phyloP scores from a whole-genome alignment of 768 basidiomycete genomes.

The Multifurca ochricompacta region DNA sequence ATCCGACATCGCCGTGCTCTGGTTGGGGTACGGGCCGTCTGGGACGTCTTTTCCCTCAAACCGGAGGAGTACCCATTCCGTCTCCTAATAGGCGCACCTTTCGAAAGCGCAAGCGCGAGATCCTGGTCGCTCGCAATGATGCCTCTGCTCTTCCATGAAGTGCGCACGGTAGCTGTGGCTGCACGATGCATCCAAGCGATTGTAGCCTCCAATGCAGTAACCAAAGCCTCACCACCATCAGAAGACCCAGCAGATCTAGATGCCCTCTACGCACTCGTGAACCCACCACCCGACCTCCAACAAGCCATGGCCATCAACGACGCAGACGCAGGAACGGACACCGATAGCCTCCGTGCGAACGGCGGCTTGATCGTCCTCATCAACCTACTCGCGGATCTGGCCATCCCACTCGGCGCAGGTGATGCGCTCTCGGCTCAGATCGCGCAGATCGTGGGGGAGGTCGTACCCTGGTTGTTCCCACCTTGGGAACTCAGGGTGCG shows the following conservation, averaged over 20 bases:
- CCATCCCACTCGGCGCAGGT: not conserved
- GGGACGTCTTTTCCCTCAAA: conserved; percentile 1
- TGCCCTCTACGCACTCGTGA: not conserved
- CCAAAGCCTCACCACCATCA: not conserved
- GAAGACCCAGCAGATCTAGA: not conserved
- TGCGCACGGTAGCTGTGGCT: not conserved
- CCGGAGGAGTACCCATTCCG: conserved; percentile 4
- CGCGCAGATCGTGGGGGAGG: not conserved
- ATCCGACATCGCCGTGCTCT: not conserved
- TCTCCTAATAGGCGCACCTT: not conserved
- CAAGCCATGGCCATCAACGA: too few relatives aligned
- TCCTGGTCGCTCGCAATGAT: not conserved
- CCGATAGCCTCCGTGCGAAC: conserved; percentile 1
- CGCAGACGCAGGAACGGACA: not conserved
- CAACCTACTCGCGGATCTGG: conserved; percentile 1
- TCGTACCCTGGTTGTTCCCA: conserved; percentile 1
- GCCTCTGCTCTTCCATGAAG: not conserved
- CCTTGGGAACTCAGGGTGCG: not conserved
- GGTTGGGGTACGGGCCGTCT: not conserved
- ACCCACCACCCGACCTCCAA: not conserved
- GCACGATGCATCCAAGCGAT: conserved; percentile 3
- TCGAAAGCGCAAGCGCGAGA: not conserved
- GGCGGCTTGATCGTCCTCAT: not conserved
- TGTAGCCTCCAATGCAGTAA: conserved; percentile 6
- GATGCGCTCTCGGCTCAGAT: conserved; percentile 1